These are phyloP conservation scores for Austropuccinia psidii DNA, from an alignment of 1,284 basidiomycete species.

Conservation along the genomic window DNA sequence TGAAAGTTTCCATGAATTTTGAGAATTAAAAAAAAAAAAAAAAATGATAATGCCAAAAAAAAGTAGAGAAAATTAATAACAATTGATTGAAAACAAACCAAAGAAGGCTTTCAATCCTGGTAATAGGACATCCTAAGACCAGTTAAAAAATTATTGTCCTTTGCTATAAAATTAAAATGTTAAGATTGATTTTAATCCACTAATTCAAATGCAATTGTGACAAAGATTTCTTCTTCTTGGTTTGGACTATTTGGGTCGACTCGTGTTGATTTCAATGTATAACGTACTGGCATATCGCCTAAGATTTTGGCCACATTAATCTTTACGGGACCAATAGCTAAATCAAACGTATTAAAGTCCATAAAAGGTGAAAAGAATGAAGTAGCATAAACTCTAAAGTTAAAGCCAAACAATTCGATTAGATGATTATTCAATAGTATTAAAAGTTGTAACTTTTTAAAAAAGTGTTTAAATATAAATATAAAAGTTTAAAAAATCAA, in stretches of 20 bases:
- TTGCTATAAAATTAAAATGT: too few species aligned
- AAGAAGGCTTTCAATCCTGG: too few species aligned
- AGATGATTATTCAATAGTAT: background rate
- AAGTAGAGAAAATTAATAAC: too few species aligned
- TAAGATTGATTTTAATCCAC: too few species aligned
- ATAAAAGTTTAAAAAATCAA: background rate
- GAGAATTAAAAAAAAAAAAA: too few species aligned
- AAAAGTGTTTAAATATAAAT: conserved; percentile 46
- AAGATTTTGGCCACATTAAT: conserved; percentile 41
- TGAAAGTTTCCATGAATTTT: too few species aligned
- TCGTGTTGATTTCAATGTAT: conserved; percentile 47
- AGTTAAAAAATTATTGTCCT: too few species aligned
- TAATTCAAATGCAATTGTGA: conserved; percentile 48
- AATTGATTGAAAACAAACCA: too few species aligned
- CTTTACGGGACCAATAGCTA: conserved; percentile 39
- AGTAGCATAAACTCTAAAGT: conserved; percentile 29
- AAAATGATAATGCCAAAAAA: too few species aligned
- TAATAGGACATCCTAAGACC: too few species aligned
- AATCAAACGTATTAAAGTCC: conserved; percentile 43
- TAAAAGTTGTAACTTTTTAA: conserved; percentile 37
- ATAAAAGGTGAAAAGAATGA: conserved; percentile 42
- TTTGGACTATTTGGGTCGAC: conserved; percentile 33
- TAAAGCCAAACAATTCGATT: conserved; percentile 43
- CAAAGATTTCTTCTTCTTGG: conserved; percentile 47
- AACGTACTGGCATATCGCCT: conserved; percentile 49